phyloP scores from a whole-genome alignment of 805 yeast species.

The Suhomyces tanzawaensis region DNA sequence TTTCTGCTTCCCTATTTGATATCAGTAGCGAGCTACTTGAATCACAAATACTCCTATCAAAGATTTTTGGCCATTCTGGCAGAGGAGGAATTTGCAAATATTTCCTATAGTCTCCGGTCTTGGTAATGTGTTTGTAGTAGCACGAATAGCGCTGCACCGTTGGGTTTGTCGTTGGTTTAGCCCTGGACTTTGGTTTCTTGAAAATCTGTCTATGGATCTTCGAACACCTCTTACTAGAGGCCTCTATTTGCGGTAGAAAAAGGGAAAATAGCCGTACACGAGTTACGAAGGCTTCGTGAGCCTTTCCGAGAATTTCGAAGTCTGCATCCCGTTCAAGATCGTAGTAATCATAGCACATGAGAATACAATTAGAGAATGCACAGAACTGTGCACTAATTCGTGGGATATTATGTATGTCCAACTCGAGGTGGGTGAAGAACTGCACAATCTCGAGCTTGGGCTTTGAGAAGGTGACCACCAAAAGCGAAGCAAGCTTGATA shows the following conservation, averaged over 20 bases:
- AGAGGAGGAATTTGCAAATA: not conserved
- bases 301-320: not conserved
- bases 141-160: slow-evolving; percentile 1
- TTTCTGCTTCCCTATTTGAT: too few relatives aligned
- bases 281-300: not conserved
- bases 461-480: not conserved
- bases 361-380: not conserved
- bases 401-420: not conserved
- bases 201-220: too few relatives aligned
- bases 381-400: not conserved
- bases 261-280: too few relatives aligned
- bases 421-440: not conserved
- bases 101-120: slow-evolving; percentile 4
- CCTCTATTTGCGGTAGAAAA: too few relatives aligned
- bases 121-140: not conserved
- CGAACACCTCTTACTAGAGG: too few relatives aligned
- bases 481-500: not conserved
- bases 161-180: not conserved
- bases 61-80: slow-evolving; percentile 4
- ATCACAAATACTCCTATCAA: too few relatives aligned
- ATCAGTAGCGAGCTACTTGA: too few relatives aligned
- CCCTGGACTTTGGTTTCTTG: too few relatives aligned
- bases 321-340: not conserved
- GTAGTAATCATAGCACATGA: not conserved
- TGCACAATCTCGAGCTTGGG: not conserved